Evolutionary conservation across 2,329 filamentous ascomycete species (phyloP).

Genomic region (Onygenales sp.): DNA sequence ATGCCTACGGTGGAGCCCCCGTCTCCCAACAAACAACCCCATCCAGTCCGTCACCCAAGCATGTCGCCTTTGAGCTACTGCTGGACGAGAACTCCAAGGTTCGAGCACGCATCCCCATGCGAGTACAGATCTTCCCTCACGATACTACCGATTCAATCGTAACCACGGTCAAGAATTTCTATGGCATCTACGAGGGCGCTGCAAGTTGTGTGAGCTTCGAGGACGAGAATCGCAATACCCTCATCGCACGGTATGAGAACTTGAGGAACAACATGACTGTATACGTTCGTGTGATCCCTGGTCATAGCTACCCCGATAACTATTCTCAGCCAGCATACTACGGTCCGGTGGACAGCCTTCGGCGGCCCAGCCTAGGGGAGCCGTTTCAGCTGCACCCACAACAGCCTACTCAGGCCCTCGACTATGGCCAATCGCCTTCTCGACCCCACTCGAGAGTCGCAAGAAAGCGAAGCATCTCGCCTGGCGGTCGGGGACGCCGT

Average conservation of each 20-base stretch:
- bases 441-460: slow-evolving; percentile 62
- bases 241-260: slow-evolving; percentile 96
- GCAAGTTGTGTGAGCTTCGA: slow-evolving; percentile 89
- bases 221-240: slow-evolving; percentile 75
- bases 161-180: slow-evolving; percentile 98
- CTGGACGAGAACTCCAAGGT: slow-evolving; percentile 49
- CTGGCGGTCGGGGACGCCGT: slow-evolving; percentile 59
- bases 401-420: slow-evolving; percentile 41
- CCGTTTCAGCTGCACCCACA: slow-evolving; percentile 56
- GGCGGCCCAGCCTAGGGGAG: slow-evolving; percentile 52
- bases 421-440: slow-evolving; percentile 53
- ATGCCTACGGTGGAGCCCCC: slow-evolving; percentile 17
- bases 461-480: slow-evolving; percentile 70
- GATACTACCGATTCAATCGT: slow-evolving; percentile 97
- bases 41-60: slow-evolving; percentile 40
- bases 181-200: slow-evolving; percentile 78
- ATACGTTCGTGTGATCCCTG: slow-evolving; percentile 72
- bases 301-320: slow-evolving; percentile 42
- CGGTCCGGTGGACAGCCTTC: slow-evolving; percentile 40
- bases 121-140: slow-evolving; percentile 81
- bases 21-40: slow-evolving; percentile 27
- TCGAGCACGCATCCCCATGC: slow-evolving; percentile 54
- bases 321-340: slow-evolving; percentile 36
- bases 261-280: slow-evolving; percentile 87
- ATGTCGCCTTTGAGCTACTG: slow-evolving; percentile 55